Base-by-base conservation (phyloP, 129 eudicot genomes). In the Glebionis coronaria region DNA sequence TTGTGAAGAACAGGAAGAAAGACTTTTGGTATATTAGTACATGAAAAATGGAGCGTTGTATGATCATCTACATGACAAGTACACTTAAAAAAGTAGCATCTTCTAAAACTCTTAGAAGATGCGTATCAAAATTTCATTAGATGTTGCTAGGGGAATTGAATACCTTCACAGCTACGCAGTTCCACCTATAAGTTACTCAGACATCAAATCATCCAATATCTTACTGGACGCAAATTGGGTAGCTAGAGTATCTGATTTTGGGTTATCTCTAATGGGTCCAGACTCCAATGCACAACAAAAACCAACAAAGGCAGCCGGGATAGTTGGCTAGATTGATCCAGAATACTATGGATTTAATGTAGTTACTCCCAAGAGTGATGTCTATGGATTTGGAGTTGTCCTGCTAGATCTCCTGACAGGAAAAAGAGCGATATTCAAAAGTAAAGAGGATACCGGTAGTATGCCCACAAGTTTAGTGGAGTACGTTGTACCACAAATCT, bases 141-240 rank as follows among this genome's bases (percentile, higher is more conserved):
- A n/a, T n/a, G n/a, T n/a, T n/a, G n/a, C n/a, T n/a, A n/a, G n/a
- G n/a, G n/a, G n/a, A n/a, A n/a, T n/a, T 4, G 98, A 93, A 62
- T 93, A 93, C 76, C 92, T 93, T 38, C 98, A 93, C 63, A 89
- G 78, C n/a, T 93, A 93, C 6, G 98, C 98, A 63, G 98, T 93
- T 49, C 98, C 98, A 4, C 93, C 97, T 13, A 93, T 93, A 25
- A 93, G 88, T 18, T 97, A 93, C 67, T 57, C 97, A 20, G 98
- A 93, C 78, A 93, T 93, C n/a, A n/a, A n/a, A n/a, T n/a, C n/a
- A n/a, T n/a, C n/a, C n/a, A n/a, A n/a, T n/a, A n/a, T n/a, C n/a
- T 71, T 93, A 63, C 79, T 93, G 16, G 98, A 93, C 51, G 72
- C 84, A 1, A 72, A 81, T 78, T 93, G 98, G 98, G 87, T 78